Evolutionary conservation across 495 filamentous ascomycete species (phyloP).

Genomic region (Acidiella bohemica): DNA sequence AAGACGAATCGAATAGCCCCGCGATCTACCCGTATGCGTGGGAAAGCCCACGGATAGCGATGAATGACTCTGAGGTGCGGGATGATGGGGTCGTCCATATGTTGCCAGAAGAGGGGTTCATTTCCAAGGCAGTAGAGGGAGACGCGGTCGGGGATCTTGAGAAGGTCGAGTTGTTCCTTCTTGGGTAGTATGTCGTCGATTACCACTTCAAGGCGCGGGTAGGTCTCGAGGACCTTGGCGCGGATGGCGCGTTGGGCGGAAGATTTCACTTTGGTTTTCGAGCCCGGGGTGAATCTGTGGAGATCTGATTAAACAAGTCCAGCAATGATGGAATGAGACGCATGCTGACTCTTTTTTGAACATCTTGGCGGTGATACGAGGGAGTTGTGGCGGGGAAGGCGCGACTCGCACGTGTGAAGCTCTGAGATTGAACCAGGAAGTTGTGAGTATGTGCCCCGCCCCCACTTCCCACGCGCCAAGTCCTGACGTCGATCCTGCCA

Average conservation of each 20-base stretch:
- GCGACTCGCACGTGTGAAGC: no score
- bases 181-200: conserved; percentile 95
- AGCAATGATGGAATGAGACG: conserved; percentile 4
- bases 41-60: conserved; percentile 50
- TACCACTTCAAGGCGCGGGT: conserved; percentile 70
- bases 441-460: no score
- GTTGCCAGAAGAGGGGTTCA: conserved; percentile 79
- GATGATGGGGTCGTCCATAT: conserved; percentile 60
- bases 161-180: conserved; percentile 78
- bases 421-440: no score
- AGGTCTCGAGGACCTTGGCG: conserved; percentile 64
- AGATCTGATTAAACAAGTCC: conserved; percentile 11
- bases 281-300: conserved; percentile 54
- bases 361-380: conserved; percentile 8
- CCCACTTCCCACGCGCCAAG: no score
- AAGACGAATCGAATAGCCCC: conserved; percentile 96
- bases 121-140: conserved; percentile 71
- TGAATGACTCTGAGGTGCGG: conserved; percentile 47
- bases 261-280: conserved; percentile 94
- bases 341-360: conserved; percentile 22
- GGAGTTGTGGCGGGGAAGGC: no score
- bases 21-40: conserved; percentile 63
- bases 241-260: conserved; percentile 81
- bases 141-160: conserved; percentile 83
- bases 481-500: no score